phyloP scores from a whole-genome alignment of 2,329 filamentous ascomycete genomes.

The Macrophomina pseudophaseolina region DNA sequence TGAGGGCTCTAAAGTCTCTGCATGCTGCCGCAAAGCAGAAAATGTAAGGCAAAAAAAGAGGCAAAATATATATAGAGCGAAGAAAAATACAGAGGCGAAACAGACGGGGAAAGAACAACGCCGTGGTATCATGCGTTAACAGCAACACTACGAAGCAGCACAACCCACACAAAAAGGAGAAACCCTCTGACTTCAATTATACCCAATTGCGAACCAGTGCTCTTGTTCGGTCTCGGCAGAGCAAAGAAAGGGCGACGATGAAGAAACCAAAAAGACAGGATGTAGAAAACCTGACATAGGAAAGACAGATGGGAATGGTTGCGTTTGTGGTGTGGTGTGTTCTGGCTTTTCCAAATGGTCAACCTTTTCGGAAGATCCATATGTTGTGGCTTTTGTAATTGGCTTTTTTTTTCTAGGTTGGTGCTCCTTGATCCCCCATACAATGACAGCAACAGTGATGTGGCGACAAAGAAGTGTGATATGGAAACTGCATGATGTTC shows the following conservation, averaged over 20 bases:
- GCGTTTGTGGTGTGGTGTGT: constrained; percentile 4
- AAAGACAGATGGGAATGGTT: constrained; percentile 8
- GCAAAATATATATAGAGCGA: constrained; percentile 16
- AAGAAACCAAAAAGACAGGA: constrained; percentile 16
- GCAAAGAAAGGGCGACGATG: background rate
- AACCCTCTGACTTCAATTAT: background rate
- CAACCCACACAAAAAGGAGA: constrained; percentile 15
- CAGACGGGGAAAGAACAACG: constrained; percentile 6
- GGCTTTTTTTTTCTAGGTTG: constrained; percentile 3
- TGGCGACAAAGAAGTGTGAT: constrained; percentile 15
- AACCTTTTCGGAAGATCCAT: background rate
- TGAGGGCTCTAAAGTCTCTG: background rate
- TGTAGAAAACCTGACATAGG: constrained; percentile 23
- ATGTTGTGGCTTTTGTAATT: constrained; percentile 12
- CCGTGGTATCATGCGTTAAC: constrained; percentile 27
- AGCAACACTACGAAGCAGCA: constrained; percentile 23
- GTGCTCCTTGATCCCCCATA: constrained; percentile 4
- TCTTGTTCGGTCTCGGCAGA: background rate
- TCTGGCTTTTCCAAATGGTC: background rate
- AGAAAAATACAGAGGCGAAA: background rate
- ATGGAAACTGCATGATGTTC: constrained; percentile 20
- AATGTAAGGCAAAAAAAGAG: background rate
- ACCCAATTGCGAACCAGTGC: background rate
- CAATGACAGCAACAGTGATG: background rate
- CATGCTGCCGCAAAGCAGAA: background rate